A percentile compares a stretch with the other conserved stretches of the same genome.
Evolutionary conservation across 1,284 basidiomycete genomes (phyloP).

Genomic region (Ceratobasidium sp.): DNA sequence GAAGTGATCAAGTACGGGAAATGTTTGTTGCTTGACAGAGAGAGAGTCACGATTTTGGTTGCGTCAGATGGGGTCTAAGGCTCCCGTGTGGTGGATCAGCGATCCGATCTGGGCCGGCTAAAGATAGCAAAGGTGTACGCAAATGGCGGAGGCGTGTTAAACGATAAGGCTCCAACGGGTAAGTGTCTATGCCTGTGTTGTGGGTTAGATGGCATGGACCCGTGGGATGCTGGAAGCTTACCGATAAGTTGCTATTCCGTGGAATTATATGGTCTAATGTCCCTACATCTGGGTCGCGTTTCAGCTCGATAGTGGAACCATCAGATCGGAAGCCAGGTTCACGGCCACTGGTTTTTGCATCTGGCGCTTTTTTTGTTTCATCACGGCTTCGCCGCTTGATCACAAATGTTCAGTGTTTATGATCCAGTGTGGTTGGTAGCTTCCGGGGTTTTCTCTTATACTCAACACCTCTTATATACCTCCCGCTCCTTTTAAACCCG

Average conservation of each 20-base stretch:
- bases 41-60: neutral
- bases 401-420: neutral
- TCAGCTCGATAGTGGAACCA: conserved; percentile 6
- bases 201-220: neutral
- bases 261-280: conserved; percentile 7
- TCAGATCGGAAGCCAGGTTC: conserved; percentile 4
- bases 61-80: neutral
- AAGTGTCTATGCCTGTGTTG: neutral
- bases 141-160: conserved; percentile 2
- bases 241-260: neutral
- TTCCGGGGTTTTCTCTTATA: conserved; percentile 42
- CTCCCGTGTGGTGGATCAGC: conserved; percentile 2
- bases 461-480: conserved; percentile 37
- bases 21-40: neutral
- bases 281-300: conserved; percentile 5
- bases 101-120: conserved; percentile 4
- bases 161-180: conserved; percentile 11
- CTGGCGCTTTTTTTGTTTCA: conserved; percentile 9
- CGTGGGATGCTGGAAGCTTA: conserved; percentile 9
- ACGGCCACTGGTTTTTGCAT: neutral
- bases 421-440: conserved; percentile 28
- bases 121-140: conserved; percentile 7
- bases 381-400: neutral
- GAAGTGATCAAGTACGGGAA: neutral
- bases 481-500: conserved; percentile 15